Evolutionary conservation across 352 stramenopile species (phyloP).

Genomic region (Phytopythium oedochilum): DNA sequence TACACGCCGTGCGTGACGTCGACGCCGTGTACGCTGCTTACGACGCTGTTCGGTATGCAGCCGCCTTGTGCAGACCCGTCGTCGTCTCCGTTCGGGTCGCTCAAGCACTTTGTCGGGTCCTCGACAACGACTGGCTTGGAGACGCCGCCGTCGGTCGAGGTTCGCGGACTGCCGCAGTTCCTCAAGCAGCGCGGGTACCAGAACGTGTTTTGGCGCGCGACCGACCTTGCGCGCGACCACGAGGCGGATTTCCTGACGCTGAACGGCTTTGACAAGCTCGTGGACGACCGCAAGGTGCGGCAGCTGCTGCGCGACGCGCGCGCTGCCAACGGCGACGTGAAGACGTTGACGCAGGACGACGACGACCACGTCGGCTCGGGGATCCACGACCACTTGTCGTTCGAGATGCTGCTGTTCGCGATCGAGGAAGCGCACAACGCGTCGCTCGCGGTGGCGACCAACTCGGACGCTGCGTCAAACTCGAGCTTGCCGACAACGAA

Average conservation of each 20-base stretch:
- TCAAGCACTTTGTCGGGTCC: constrained; percentile 36
- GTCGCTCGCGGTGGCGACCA: constrained; percentile 6
- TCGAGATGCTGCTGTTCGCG: constrained; percentile 64
- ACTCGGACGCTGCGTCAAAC: background rate
- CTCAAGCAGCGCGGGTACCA: constrained; percentile 63
- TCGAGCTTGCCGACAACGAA: constrained; percentile 7
- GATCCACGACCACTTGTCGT: constrained; percentile 69
- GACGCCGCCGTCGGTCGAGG: background rate
- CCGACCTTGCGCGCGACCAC: constrained; percentile 59
- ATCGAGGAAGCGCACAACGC: constrained; percentile 47
- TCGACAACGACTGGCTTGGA: constrained; percentile 38
- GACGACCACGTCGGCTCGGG: constrained; percentile 68
- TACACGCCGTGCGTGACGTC: constrained; percentile 70
- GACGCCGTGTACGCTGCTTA: constrained; percentile 48
- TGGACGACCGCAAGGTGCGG: constrained; percentile 59
- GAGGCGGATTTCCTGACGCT: constrained; percentile 60
- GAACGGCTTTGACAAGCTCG: constrained; percentile 69
- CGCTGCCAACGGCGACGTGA: constrained; percentile 26
- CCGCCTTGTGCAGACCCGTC: constrained; percentile 65
- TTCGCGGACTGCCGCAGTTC: constrained; percentile 52
- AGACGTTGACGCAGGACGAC: constrained; percentile 17
- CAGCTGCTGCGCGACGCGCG: constrained; percentile 58
- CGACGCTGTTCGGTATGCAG: constrained; percentile 68
- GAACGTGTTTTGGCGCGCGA: constrained; percentile 69
- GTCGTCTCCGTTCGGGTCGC: constrained; percentile 10